phyloP scores from a whole-genome alignment of 208 protist species.

The Acanthamoeba culbertsoni region DNA sequence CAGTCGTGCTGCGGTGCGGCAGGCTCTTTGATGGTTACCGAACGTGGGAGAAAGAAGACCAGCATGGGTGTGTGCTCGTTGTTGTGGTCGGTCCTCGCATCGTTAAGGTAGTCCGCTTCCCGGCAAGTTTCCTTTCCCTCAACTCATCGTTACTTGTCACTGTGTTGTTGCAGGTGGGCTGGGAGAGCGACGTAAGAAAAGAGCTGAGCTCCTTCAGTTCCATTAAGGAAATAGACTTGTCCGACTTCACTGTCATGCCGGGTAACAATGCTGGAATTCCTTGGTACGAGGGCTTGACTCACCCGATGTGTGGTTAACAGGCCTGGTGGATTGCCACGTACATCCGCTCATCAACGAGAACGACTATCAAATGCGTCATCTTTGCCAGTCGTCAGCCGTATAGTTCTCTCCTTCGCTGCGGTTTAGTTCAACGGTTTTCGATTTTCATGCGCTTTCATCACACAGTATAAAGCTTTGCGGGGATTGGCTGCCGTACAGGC shows the following conservation, averaged over 20 bases:
- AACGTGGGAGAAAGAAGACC: not conserved
- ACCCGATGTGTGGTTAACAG: not conserved
- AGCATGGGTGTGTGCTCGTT: not conserved
- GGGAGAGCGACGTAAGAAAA: conserved; percentile 9
- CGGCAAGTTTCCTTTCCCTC: not conserved
- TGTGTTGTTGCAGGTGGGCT: not conserved
- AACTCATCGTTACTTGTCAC: not conserved
- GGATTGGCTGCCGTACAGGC: not conserved
- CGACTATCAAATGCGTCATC: conserved; percentile 16
- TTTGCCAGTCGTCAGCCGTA: conserved; percentile 34
- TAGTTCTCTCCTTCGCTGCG: not conserved
- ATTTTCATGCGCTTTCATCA: not conserved
- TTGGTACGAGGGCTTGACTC: not conserved
- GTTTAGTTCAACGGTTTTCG: not conserved
- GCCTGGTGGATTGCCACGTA: conserved; percentile 19
- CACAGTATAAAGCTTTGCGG: conserved; percentile 4
- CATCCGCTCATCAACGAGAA: conserved; percentile 31
- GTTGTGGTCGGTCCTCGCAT: not conserved
- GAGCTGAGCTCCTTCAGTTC: not conserved
- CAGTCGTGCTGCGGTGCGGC: not conserved
- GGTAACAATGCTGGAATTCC: not conserved
- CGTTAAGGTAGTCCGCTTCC: not conserved
- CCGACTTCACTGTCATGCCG: not conserved
- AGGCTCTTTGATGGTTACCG: conserved; percentile 5
- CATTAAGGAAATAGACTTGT: not conserved